These are phyloP conservation scores for Medicago truncatula DNA, from an alignment of 306 rosid genomes.

Conservation along the genomic window DNA sequence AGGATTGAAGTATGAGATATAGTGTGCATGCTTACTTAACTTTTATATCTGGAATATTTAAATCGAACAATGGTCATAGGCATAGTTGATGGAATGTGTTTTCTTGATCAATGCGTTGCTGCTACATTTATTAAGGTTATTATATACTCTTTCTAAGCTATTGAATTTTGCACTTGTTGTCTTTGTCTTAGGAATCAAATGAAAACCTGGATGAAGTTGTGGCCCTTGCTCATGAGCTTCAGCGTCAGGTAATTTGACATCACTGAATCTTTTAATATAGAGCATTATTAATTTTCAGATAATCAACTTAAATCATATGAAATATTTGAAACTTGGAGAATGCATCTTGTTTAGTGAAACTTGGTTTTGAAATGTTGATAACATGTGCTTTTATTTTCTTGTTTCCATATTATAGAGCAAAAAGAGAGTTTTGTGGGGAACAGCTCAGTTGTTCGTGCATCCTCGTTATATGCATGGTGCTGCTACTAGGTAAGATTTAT, in stretches of 20 bases:
- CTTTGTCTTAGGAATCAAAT: constrained; percentile 71
- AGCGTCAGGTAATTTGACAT: constrained; percentile 68
- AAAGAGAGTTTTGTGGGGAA: constrained; percentile 89
- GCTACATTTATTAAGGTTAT: constrained; percentile 7
- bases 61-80: constrained; percentile 16
- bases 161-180: constrained; percentile 31
- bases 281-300: not conserved
- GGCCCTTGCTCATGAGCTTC: constrained; percentile 89
- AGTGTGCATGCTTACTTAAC: constrained; percentile 29
- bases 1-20: constrained; percentile 20
- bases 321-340: constrained; percentile 20
- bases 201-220: constrained; percentile 93
- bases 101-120: constrained; percentile 15
- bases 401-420: constrained; percentile 54
- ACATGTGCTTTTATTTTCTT: not conserved
- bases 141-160: constrained; percentile 24
- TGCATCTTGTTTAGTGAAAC: constrained; percentile 21
- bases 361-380: constrained; percentile 30
- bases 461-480: constrained; percentile 98
- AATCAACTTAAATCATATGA: not conserved
- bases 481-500: constrained; percentile 77
- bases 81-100: constrained; percentile 20
- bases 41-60: constrained; percentile 21
- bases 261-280: constrained; percentile 8
- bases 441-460: constrained; percentile 92